These are phyloP conservation scores for Crataegus laevigata DNA, from an alignment of 306 rosid species.

Conservation along the genomic window DNA sequence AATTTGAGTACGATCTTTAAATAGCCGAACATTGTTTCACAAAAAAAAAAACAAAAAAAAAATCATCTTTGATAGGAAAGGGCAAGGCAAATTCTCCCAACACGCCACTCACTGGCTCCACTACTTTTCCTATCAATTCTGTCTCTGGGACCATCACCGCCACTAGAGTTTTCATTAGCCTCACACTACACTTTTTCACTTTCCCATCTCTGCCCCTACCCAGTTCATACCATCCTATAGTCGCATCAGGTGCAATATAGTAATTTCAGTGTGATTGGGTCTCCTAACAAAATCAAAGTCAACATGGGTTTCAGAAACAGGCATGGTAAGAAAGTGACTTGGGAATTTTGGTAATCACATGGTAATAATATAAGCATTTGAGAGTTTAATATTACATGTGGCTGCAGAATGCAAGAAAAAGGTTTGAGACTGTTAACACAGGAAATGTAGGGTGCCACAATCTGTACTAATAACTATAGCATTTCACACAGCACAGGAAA, in stretches of 20 bases:
- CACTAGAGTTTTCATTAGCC: slow-evolving; percentile 1
- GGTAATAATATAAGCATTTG: background rate
- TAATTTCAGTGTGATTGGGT: slow-evolving; percentile 8
- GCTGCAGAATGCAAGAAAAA: slow-evolving; percentile 15
- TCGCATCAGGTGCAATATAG: slow-evolving; percentile 16
- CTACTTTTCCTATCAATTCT: slow-evolving; percentile 8
- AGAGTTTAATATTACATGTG: slow-evolving; percentile 9
- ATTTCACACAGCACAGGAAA: background rate
- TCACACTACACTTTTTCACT: background rate
- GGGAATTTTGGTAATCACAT: slow-evolving; percentile 22
- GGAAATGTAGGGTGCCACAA: background rate
- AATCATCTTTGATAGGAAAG: background rate
- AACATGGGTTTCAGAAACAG: slow-evolving; percentile 24
- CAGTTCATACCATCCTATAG: background rate
- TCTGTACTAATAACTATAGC: background rate
- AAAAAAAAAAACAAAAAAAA: no score
- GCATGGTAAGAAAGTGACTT: slow-evolving; percentile 15
- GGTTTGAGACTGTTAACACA: background rate
- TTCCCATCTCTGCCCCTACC: slow-evolving; percentile 18
- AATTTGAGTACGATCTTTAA: no score
- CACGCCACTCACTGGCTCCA: slow-evolving; percentile 13
- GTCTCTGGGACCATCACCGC: slow-evolving; percentile 4
- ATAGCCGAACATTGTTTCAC: no score
- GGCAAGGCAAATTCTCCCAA: slow-evolving; percentile 1
- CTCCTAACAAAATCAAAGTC: background rate